phyloP scores from a whole-genome alignment of 73 alveolate species.

The Tetrahymena thermophila region DNA sequence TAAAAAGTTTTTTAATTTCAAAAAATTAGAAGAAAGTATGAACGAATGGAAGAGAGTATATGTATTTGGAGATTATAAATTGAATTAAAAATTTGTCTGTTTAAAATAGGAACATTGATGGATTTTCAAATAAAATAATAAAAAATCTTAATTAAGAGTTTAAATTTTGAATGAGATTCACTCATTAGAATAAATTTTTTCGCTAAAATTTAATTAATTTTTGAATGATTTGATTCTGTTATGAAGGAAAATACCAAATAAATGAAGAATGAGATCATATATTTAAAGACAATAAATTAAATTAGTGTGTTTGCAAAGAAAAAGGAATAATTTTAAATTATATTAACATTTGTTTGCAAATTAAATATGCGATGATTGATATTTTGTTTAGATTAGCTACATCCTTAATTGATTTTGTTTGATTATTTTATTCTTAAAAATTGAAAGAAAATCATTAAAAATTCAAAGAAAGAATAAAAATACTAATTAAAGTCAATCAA shows the following conservation, averaged over 20 bases:
- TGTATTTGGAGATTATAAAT: neutral
- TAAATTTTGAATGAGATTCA: neutral
- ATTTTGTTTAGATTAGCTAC: too few relatives aligned
- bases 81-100: neutral
- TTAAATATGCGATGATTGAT: neutral
- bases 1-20: neutral
- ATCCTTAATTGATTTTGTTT: neutral
- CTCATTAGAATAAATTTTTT: neutral
- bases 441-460: neutral
- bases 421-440: neutral
- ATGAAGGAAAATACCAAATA: neutral
- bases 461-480: neutral
- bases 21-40: too few relatives aligned
- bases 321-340: neutral
- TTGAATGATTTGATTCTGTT: neutral
- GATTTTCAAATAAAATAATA: neutral
- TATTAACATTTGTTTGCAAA: neutral
- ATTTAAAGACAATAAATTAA: too few relatives aligned
- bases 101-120: neutral
- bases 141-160: neutral
- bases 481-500: neutral
- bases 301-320: neutral
- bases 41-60: neutral
- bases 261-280: neutral
- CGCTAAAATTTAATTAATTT: neutral